Percentiles rank a stretch among this genome's conserved stretches.
phyloP scores from a whole-genome alignment of 768 basidiomycete species.

The Mycena polygramma region DNA sequence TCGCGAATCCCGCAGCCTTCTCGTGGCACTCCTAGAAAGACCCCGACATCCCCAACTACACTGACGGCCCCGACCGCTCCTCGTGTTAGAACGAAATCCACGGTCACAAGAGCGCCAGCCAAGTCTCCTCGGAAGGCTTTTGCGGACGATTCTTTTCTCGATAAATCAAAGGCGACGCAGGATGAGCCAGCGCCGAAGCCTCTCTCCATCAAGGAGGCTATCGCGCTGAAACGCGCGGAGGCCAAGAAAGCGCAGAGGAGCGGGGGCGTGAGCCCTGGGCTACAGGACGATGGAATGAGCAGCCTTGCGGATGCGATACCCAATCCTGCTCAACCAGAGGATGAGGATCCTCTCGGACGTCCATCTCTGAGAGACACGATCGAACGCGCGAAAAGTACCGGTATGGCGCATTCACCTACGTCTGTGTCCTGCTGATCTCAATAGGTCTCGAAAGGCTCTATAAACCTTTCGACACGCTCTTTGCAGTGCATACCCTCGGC shows the following conservation, averaged over 20 bases:
- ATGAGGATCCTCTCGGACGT: slow-evolving; percentile 72
- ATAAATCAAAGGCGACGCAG: slow-evolving; percentile 11
- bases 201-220: slow-evolving; percentile 79
- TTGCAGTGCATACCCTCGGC: slow-evolving; percentile 81
- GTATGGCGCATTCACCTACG: slow-evolving; percentile 57
- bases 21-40: slow-evolving; percentile 43
- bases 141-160: slow-evolving; percentile 22
- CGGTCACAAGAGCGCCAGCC: slow-evolving; percentile 17
- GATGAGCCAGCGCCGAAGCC: slow-evolving; percentile 5
- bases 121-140: slow-evolving; percentile 15
- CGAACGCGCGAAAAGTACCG: slow-evolving; percentile 82
- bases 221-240: slow-evolving; percentile 83
- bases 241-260: slow-evolving; percentile 71
- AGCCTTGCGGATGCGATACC: slow-evolving; percentile 66
- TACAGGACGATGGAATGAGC: slow-evolving; percentile 50
- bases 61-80: neutral
- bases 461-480: slow-evolving; percentile 82
- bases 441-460: slow-evolving; percentile 69
- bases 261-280: slow-evolving; percentile 38
- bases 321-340: slow-evolving; percentile 49
- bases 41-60: slow-evolving; percentile 22
- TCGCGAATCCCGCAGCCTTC: slow-evolving; percentile 56
- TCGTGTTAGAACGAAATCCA: slow-evolving; percentile 25
- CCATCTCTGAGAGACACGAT: slow-evolving; percentile 81
- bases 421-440: slow-evolving; percentile 58